A percentile compares a stretch with the other conserved stretches of the same genome.
Conservation (phyloP, 352 stramenopile genomes). For the Phytopythium cucurbitacearum region DNA sequence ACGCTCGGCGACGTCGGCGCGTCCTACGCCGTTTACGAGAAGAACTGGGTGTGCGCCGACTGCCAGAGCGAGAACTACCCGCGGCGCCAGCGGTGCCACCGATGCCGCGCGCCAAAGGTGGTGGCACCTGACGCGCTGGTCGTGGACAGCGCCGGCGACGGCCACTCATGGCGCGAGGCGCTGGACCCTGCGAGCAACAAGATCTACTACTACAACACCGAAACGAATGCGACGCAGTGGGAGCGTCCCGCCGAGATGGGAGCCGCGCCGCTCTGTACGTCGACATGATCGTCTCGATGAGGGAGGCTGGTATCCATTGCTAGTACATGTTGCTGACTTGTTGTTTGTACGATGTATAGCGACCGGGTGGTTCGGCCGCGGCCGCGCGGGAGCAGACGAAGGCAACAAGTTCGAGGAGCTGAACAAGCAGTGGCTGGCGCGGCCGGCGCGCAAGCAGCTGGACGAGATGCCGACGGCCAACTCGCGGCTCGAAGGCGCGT, state of each 20-base stretch:
- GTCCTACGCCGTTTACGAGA: constrained; percentile 87
- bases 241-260: constrained; percentile 89
- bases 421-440: constrained; percentile 79
- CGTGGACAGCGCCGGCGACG: constrained; percentile 38
- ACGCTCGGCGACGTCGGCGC: constrained; percentile 81
- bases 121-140: constrained; percentile 52
- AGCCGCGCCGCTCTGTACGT: constrained; percentile 67
- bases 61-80: constrained; percentile 88
- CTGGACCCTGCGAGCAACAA: constrained; percentile 87
- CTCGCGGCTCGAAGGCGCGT: constrained; percentile 85
- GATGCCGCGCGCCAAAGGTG: constrained; percentile 78
- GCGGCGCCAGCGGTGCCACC: constrained; percentile 63
- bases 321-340: too few species aligned
- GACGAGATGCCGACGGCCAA: constrained; percentile 86
- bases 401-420: constrained; percentile 75
- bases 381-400: constrained; percentile 65
- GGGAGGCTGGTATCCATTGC: too few species aligned
- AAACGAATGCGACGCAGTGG: constrained; percentile 88
- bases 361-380: constrained; percentile 93
- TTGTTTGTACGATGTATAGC: constrained; percentile 14
- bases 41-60: constrained; percentile 85
- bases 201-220: constrained; percentile 93
- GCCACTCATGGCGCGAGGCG: constrained; percentile 86
- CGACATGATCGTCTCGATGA: not conserved
- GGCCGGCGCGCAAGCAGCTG: constrained; percentile 88